Conservation (phyloP, 2,329 filamentous ascomycete species). For the Sclerotinia nivalis region DNA sequence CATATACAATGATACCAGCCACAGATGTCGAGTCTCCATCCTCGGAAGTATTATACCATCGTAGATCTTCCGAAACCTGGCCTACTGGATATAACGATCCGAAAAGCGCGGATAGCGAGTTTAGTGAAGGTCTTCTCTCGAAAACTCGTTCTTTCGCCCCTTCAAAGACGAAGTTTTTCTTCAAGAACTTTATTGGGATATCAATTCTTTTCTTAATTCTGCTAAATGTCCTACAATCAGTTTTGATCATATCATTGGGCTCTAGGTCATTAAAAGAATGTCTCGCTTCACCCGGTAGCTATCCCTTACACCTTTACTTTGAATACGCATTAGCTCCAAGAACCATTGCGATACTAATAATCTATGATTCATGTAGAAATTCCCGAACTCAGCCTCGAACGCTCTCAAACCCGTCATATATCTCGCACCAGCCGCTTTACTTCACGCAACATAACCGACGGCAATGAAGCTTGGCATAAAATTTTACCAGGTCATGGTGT, state of each 20-base stretch:
- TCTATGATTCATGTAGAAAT: neutral
- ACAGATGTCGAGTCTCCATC: neutral
- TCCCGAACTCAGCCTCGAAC: constrained; percentile 3
- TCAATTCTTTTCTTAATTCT: neutral
- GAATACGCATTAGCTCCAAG: neutral
- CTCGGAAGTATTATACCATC: neutral
- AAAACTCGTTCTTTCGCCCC: neutral
- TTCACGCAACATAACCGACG: constrained; percentile 4
- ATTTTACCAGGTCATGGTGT: constrained; percentile 9
- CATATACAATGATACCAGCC: neutral
- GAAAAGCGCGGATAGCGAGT: neutral
- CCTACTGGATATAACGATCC: neutral
- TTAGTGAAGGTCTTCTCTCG: neutral
- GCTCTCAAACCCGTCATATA: neutral
- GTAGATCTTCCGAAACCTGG: neutral
- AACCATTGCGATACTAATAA: neutral
- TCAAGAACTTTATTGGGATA: neutral
- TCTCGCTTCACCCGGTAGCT: neutral
- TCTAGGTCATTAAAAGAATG: neutral
- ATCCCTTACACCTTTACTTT: neutral
- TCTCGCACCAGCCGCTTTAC: neutral
- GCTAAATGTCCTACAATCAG: neutral
- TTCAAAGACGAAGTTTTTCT: neutral
- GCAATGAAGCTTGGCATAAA: constrained; percentile 5
- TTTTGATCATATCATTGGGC: neutral